Conservation (phyloP, 2,329 filamentous ascomycete species). For the Bipolaris sorokiniana region DNA sequence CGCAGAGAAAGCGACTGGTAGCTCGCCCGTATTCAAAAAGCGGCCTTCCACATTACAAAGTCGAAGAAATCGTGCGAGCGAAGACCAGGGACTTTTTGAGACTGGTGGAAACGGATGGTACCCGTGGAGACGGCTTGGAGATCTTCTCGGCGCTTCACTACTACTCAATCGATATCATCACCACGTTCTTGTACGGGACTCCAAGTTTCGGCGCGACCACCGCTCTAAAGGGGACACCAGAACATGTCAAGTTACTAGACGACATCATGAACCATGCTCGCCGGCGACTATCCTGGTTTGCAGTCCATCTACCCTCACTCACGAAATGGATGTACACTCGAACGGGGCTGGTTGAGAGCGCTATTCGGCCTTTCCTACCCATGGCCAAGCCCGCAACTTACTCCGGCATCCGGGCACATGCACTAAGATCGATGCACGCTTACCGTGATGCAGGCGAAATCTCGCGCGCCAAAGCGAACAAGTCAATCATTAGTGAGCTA, state of each 20-base stretch:
- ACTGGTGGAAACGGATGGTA: conserved; percentile 44
- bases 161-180: conserved; percentile 61
- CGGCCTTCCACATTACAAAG: conserved; percentile 48
- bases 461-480: neutral
- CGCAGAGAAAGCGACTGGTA: conserved; percentile 59
- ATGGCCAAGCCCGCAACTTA: conserved; percentile 60
- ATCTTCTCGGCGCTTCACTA: conserved; percentile 60
- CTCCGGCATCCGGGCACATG: conserved; percentile 57
- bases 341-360: conserved; percentile 46
- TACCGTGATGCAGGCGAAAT: conserved; percentile 14
- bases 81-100: conserved; percentile 49
- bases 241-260: conserved; percentile 52
- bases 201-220: conserved; percentile 51
- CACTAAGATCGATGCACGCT: conserved; percentile 44
- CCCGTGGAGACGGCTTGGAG: conserved; percentile 46
- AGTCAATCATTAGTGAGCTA: conserved; percentile 14
- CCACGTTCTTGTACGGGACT: conserved; percentile 58
- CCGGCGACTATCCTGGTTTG: conserved; percentile 57
- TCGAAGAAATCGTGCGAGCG: conserved; percentile 15
- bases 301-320: conserved; percentile 53
- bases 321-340: conserved; percentile 59
- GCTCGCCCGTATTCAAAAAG: conserved; percentile 61
- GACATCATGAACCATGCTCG: conserved; percentile 59
- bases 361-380: conserved; percentile 53
- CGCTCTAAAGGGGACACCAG: conserved; percentile 49